Evolutionary conservation across 176 grass and related monocot genomes (phyloP).

Genomic region (Cocos nucifera): DNA sequence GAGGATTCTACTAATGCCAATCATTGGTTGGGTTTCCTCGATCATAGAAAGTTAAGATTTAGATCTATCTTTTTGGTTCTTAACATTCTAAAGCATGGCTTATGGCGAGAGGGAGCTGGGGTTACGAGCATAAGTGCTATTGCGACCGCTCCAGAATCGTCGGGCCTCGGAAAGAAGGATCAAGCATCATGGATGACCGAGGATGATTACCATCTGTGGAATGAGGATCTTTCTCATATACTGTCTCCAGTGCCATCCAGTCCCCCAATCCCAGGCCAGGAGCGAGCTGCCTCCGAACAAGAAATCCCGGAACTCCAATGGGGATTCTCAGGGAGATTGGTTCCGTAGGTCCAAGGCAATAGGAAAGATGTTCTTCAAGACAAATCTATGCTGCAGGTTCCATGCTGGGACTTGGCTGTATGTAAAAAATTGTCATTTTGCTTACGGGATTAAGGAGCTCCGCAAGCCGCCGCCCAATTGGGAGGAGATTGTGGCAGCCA

Average conservation of each 20-base stretch:
- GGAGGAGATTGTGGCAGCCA: slow-evolving; percentile 81
- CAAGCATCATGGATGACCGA: slow-evolving; percentile 70
- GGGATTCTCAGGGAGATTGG: slow-evolving; percentile 5
- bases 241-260: slow-evolving; percentile 24
- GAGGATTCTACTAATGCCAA: no score
- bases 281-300: slow-evolving; percentile 79
- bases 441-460: slow-evolving; percentile 92
- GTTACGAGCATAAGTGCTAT: slow-evolving; percentile 37
- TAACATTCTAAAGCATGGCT: slow-evolving; percentile 26
- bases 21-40: no score
- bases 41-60: no score
- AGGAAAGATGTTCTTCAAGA: slow-evolving; percentile 99
- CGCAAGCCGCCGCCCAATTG: slow-evolving; percentile 93
- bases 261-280: slow-evolving; percentile 33
- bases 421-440: slow-evolving; percentile 86
- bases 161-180: slow-evolving; percentile 41
- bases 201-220: slow-evolving; percentile 82
- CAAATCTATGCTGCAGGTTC: slow-evolving; percentile 95
- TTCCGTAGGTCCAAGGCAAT: slow-evolving; percentile 61
- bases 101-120: slow-evolving; percentile 12
- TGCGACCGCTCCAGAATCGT: slow-evolving; percentile 54
- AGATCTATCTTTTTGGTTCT: no score
- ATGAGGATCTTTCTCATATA: slow-evolving; percentile 9
- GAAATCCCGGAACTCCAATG: slow-evolving; percentile 33
- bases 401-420: slow-evolving; percentile 72